Evolutionary conservation across 768 basidiomycete genomes (phyloP), one percentile per base, ranked within the genome.

Genomic region (Russula ochroleuca): DNA sequence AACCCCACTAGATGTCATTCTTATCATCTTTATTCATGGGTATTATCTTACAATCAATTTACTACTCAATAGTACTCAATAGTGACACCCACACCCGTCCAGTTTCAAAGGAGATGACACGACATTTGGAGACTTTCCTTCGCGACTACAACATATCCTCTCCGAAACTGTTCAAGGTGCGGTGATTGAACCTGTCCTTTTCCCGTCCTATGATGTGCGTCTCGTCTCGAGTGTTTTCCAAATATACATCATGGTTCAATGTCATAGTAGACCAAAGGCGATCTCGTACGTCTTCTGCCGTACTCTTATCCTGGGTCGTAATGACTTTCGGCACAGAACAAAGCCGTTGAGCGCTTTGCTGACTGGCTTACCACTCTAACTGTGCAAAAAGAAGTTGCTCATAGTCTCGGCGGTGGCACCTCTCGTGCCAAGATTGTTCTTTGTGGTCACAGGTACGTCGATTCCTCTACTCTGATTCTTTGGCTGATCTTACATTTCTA

Each of bases 351-450:
- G 35, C 83, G 84, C 9, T 95, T 97, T 73, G 85, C 92, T 9
- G 94, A 96, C 71, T 97, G 94, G 95, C 82, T 97, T 48, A 89
- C 92, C 0, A 88, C 85, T n/a, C 75, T 92, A 23, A 91, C 89
- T 5, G 88, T 96, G n/a, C 83, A 91, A 72, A 83, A 82, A 65
- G 94, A 96, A 73, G 88, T 87, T 23, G 84, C 85, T 14, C 79
- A 85, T 55, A 90, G 90, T 5, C 83, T 85, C 9, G 79, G 84
- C 54, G 90, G 90, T 4, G 92, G 92, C 10, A 87, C 83, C 49
- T 83, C 83, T 35, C 78, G 76, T 57, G 87, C 87, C 0, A 91
- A 85, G 72, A 82, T 96, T 54, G 88, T 94, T 4, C 78, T 97
- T 8, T 94, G 94, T 72, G 94, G 94, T 5, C 94, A 97, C 71